Percentiles rank a stretch among this genome's conserved stretches.
phyloP scores from a whole-genome alignment of 2,329 filamentous ascomycete species.

The Colletotrichum sp. region DNA sequence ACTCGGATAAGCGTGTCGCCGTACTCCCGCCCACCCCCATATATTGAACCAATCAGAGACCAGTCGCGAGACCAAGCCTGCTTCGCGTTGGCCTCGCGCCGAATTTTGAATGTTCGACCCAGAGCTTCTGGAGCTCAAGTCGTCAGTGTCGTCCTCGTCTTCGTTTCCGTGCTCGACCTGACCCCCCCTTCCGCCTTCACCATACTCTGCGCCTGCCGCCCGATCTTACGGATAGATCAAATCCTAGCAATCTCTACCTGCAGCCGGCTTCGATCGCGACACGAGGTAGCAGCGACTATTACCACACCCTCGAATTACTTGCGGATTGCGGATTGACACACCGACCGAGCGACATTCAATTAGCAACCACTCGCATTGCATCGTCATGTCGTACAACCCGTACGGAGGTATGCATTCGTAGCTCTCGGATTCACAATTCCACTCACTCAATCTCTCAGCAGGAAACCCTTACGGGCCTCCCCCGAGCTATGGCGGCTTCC shows the following conservation, averaged over 20 bases:
- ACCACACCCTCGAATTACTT: neutral
- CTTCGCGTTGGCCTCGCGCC: constrained; percentile 19
- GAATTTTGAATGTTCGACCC: constrained; percentile 16
- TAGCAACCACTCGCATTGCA: neutral
- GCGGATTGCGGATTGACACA: neutral
- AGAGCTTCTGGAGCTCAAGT: neutral
- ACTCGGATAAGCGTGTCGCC: constrained; percentile 13
- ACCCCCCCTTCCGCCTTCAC: neutral
- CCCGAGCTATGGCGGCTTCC: constrained; percentile 75
- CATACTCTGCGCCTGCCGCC: neutral
- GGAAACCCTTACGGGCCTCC: constrained; percentile 73
- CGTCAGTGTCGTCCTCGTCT: neutral
- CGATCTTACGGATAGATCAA: neutral
- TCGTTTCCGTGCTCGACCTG: neutral
- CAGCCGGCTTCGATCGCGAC: neutral
- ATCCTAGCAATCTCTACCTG: neutral
- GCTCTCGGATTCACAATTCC: neutral
- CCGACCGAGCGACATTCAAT: neutral
- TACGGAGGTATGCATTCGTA: constrained; percentile 53
- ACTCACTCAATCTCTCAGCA: constrained; percentile 24
- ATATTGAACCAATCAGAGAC: neutral
- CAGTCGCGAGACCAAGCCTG: constrained; percentile 19
- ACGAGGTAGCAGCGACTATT: neutral
- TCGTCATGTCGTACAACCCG: constrained; percentile 63
- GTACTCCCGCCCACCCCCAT: neutral